Percentiles rank a stretch among this genome's conserved stretches.
Conservation (phyloP, 257 asterid species). For the Solanum chmielewskii region DNA sequence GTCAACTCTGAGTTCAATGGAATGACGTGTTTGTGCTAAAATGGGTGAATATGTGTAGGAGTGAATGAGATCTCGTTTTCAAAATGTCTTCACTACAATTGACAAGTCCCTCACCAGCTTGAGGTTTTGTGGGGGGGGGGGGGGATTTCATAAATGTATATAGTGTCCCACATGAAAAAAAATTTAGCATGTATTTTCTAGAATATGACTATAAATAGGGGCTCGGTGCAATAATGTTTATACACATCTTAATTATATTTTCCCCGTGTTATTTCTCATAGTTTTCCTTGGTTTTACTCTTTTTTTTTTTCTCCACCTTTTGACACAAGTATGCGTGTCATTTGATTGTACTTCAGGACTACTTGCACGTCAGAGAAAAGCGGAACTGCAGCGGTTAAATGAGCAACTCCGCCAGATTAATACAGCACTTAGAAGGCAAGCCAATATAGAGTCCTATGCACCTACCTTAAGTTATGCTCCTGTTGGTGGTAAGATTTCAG, state of each 20-base stretch:
- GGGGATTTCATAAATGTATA: background rate
- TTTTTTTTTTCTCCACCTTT: background rate
- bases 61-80: background rate
- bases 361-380: constrained; percentile 87
- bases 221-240: background rate
- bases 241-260: background rate
- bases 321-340: background rate
- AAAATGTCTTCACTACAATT: background rate
- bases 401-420: constrained; percentile 96
- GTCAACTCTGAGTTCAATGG: background rate
- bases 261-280: background rate
- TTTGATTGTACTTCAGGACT: constrained; percentile 37
- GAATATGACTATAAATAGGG: background rate
- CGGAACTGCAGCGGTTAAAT: constrained; percentile 67
- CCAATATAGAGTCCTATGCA: constrained; percentile 93
- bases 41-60: background rate
- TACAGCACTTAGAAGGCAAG: constrained; percentile 86
- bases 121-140: background rate
- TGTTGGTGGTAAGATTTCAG: constrained; percentile 59
- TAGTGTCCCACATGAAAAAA: background rate
- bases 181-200: background rate
- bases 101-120: background rate
- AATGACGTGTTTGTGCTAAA: background rate
- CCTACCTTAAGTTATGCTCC: constrained; percentile 95
- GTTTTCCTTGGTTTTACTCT: background rate